These are phyloP conservation scores for Cyclotella sp. DNA, from an alignment of 108 stramenopile genomes.

Conservation along the genomic window DNA sequence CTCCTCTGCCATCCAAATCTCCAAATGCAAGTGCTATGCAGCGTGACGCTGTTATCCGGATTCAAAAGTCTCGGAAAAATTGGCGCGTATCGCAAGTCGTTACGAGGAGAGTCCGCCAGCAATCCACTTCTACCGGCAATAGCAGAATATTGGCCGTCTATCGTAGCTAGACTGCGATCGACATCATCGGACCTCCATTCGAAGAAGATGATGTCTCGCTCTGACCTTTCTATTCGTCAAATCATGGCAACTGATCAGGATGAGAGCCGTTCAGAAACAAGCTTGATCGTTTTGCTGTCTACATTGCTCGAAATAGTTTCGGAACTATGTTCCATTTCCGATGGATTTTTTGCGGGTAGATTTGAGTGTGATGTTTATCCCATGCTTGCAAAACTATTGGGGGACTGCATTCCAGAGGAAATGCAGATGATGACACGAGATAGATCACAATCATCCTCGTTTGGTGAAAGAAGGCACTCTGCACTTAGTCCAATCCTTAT, in stretches of 20 bases:
- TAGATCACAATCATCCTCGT: neutral
- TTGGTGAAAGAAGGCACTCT: constrained; percentile 14
- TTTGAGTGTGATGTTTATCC: constrained; percentile 56
- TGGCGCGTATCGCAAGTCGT: constrained; percentile 19
- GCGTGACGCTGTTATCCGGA: constrained; percentile 39
- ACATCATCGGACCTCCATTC: constrained; percentile 19
- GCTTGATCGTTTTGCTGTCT: constrained; percentile 33
- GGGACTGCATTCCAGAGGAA: constrained; percentile 17
- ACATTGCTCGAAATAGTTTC: constrained; percentile 42
- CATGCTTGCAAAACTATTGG: constrained; percentile 36
- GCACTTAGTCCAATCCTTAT: constrained; percentile 30
- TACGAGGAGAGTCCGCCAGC: constrained; percentile 29
- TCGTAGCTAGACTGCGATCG: constrained; percentile 38
- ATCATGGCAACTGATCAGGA: constrained; percentile 39
- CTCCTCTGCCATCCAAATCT: constrained; percentile 45
- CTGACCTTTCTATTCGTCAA: constrained; percentile 31
- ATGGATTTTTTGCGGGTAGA: constrained; percentile 51
- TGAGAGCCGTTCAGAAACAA: constrained; percentile 7
- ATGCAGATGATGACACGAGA: neutral
- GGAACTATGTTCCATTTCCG: constrained; percentile 40
- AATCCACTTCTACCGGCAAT: constrained; percentile 50
- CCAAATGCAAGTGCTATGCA: constrained; percentile 50
- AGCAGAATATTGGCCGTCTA: constrained; percentile 54
- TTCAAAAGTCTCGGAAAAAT: constrained; percentile 50
- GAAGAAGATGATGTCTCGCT: constrained; percentile 20